Conservation (phyloP, 768 basidiomycete species). For the Rhizopogon rudus region DNA sequence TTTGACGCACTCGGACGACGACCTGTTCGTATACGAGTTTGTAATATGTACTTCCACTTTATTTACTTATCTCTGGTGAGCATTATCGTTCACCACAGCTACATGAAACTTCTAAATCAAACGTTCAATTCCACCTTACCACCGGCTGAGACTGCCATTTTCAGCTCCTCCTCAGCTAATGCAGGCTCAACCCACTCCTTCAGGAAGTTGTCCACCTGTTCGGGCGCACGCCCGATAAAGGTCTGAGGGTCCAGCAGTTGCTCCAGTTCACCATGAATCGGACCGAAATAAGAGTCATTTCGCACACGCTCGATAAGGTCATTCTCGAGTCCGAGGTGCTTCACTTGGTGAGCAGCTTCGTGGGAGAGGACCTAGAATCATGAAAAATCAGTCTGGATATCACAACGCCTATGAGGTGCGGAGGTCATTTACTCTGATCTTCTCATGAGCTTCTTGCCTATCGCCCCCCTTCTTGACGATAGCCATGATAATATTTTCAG, state of each 20-base stretch:
- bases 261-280: slow-evolving; percentile 79
- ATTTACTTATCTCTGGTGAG: neutral
- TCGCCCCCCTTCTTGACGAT: slow-evolving; percentile 94
- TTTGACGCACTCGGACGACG: too few relatives aligned
- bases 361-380: slow-evolving; percentile 77
- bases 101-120: slow-evolving; percentile 16
- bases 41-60: neutral
- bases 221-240: slow-evolving; percentile 91
- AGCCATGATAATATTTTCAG: slow-evolving; percentile 99
- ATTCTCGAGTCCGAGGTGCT: slow-evolving; percentile 91
- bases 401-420: slow-evolving; percentile 1
- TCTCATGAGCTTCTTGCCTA: slow-evolving; percentile 95
- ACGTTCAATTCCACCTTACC: slow-evolving; percentile 66
- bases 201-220: slow-evolving; percentile 91
- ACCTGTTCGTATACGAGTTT: too few relatives aligned
- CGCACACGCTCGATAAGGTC: slow-evolving; percentile 89
- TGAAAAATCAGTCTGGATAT: slow-evolving; percentile 12
- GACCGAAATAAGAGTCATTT: slow-evolving; percentile 78
- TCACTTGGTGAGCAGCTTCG: slow-evolving; percentile 91
- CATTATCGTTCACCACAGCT: neutral
- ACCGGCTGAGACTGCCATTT: slow-evolving; percentile 45
- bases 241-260: slow-evolving; percentile 76
- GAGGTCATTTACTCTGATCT: slow-evolving; percentile 63
- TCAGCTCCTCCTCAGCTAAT: slow-evolving; percentile 51
- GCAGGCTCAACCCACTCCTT: slow-evolving; percentile 87